Conservation (phyloP, 805 yeast genomes). For the Wickerhamomyces bisporus region DNA sequence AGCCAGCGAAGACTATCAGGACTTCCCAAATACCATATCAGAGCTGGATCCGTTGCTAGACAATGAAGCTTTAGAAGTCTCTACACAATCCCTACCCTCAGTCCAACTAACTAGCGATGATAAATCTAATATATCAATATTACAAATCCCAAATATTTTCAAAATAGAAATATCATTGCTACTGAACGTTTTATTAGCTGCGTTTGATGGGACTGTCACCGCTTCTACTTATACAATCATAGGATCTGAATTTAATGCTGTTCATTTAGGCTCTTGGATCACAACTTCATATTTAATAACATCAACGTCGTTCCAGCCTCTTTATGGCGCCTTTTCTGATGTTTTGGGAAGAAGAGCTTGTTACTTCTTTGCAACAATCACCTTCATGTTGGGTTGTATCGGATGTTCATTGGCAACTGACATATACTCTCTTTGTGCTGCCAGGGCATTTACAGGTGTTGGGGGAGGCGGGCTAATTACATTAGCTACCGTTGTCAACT, state of each 20-base stretch:
- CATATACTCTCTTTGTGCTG: constrained; percentile 26
- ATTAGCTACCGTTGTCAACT: constrained; percentile 33
- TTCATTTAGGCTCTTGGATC: constrained; percentile 35
- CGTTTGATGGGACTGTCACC: constrained; percentile 44
- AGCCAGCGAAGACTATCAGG: constrained; percentile 14
- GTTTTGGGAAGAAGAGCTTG: constrained; percentile 32
- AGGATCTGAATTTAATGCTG: constrained; percentile 36
- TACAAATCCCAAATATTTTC: constrained; percentile 21
- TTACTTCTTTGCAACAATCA: constrained; percentile 29
- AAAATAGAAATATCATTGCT: constrained; percentile 30
- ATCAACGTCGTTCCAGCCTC: constrained; percentile 37
- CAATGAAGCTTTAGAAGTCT: background rate
- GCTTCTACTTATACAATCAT: constrained; percentile 44
- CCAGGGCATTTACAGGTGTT: constrained; percentile 35
- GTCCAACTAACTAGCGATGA: no score
- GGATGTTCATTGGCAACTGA: constrained; percentile 30
- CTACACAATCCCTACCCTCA: no score
- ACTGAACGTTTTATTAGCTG: constrained; percentile 38
- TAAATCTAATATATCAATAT: no score
- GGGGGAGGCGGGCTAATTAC: constrained; percentile 39
- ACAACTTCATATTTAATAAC: constrained; percentile 37
- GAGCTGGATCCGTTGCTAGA: background rate
- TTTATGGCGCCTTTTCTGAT: constrained; percentile 37
- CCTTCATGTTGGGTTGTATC: constrained; percentile 32
- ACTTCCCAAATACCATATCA: constrained; percentile 1